A percentile compares a stretch with the other conserved stretches of the same genome.
phyloP scores from a whole-genome alignment of 306 rosid species.

The Rosa chinensis region DNA sequence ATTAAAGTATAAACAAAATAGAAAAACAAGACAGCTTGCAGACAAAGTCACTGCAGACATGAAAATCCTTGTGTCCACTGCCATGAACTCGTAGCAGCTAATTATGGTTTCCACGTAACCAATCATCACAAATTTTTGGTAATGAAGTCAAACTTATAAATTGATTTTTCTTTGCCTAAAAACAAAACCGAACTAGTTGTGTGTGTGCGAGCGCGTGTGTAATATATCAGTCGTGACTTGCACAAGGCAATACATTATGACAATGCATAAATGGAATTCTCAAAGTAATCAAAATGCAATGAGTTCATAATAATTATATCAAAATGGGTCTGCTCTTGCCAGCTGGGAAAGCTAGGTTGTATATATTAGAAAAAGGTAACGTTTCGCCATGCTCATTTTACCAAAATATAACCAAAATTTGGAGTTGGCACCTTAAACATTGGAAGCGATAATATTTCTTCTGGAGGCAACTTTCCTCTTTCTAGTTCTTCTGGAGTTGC shows the following conservation, averaged over 20 bases:
- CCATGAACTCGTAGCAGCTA: background rate
- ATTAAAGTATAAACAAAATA: background rate
- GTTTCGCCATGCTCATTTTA: background rate
- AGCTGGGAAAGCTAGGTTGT: background rate
- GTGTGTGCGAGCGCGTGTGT: background rate
- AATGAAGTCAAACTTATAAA: background rate
- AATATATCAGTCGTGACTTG: background rate
- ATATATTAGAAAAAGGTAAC: background rate
- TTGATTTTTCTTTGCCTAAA: background rate
- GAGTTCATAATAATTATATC: background rate
- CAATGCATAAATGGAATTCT: background rate
- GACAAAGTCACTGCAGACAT: background rate
- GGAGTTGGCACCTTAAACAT: slow-evolving; percentile 76
- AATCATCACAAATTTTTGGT: background rate
- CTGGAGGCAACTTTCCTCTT: slow-evolving; percentile 75
- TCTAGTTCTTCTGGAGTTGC: slow-evolving; percentile 73
- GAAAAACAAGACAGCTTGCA: background rate
- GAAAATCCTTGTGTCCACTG: background rate
- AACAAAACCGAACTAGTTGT: background rate
- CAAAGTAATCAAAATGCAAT: background rate
- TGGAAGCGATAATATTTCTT: slow-evolving; percentile 89
- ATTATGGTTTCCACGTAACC: background rate
- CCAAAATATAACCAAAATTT: slow-evolving; percentile 16
- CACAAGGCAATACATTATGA: background rate
- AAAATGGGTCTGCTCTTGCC: background rate